These are phyloP conservation scores for Phlyctochytrium bullatum DNA, from an alignment of 192 early-diverging fungal species.

Conservation along the genomic window DNA sequence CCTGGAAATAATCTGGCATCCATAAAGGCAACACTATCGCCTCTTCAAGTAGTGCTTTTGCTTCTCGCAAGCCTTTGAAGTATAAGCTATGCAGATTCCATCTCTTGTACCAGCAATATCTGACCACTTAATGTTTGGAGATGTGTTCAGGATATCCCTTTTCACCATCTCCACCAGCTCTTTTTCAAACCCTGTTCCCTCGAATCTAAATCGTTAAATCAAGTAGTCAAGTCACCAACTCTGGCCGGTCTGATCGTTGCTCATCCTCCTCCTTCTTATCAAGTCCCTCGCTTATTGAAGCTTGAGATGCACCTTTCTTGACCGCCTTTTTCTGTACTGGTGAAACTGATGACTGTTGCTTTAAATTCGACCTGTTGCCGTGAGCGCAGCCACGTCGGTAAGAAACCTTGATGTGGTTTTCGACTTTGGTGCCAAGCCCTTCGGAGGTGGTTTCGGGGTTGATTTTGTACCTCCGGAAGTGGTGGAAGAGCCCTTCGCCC, in stretches of 20 bases:
- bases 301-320: slow-evolving; percentile 36
- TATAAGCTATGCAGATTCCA: background rate
- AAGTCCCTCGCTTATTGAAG: slow-evolving; percentile 22
- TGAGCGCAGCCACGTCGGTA: background rate
- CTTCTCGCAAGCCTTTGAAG: slow-evolving; percentile 46
- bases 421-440: slow-evolving; percentile 5
- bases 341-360: background rate
- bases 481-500: slow-evolving; percentile 34
- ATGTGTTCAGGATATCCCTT: slow-evolving; percentile 55
- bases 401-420: slow-evolving; percentile 6
- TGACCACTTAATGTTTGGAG: slow-evolving; percentile 53
- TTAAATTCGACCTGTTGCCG: background rate
- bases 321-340: slow-evolving; percentile 9
- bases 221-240: slow-evolving; percentile 2
- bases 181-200: slow-evolving; percentile 58
- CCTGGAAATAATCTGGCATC: slow-evolving; percentile 68
- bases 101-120: slow-evolving; percentile 51
- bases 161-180: slow-evolving; percentile 64
- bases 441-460: slow-evolving; percentile 4
- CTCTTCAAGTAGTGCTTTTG: slow-evolving; percentile 59
- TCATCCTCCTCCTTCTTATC: slow-evolving; percentile 20
- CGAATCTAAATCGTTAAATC: slow-evolving; percentile 26
- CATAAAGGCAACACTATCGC: slow-evolving; percentile 62
- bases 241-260: slow-evolving; percentile 6
- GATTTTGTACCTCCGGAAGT: slow-evolving; percentile 6